These are phyloP conservation scores for Elsinoe ampelina DNA, from an alignment of 2,329 filamentous ascomycete genomes.

Conservation along the genomic window DNA sequence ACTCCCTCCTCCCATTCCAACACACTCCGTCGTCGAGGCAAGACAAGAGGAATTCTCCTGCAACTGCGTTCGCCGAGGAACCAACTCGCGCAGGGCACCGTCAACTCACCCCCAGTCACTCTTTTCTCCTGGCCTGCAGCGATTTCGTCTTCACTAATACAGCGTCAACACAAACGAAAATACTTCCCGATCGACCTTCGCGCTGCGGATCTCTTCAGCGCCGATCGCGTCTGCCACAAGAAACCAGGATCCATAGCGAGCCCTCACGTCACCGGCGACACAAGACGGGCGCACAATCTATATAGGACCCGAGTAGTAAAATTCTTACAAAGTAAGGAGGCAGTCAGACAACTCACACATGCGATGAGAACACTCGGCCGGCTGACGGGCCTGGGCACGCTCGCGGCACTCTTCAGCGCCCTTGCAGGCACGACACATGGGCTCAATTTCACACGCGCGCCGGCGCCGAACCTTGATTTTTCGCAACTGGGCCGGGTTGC, in stretches of 20 bases:
- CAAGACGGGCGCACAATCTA: not conserved
- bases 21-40: conserved; percentile 8
- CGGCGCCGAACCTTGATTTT: conserved; percentile 67
- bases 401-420: conserved; percentile 15
- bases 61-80: conserved; percentile 8
- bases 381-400: conserved; percentile 15
- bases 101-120: conserved; percentile 14
- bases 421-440: conserved; percentile 11
- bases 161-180: not conserved
- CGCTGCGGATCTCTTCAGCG: conserved; percentile 11
- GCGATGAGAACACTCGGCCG: conserved; percentile 14
- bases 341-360: conserved; percentile 13
- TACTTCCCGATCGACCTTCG: conserved; percentile 2
- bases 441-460: conserved; percentile 46
- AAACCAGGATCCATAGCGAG: conserved; percentile 4
- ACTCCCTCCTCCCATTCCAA: conserved; percentile 7
- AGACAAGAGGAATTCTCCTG: not conserved
- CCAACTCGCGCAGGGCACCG: not conserved
- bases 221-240: conserved; percentile 12
- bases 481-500: conserved; percentile 71
- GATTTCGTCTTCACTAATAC: not conserved
- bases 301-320: not conserved
- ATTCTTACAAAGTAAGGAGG: not conserved
- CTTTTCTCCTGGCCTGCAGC: conserved; percentile 7
- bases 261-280: conserved; percentile 9